Evolutionary conservation across 345 rosid genomes (phyloP).

Genomic region (Rhodamnia rubescens): DNA sequence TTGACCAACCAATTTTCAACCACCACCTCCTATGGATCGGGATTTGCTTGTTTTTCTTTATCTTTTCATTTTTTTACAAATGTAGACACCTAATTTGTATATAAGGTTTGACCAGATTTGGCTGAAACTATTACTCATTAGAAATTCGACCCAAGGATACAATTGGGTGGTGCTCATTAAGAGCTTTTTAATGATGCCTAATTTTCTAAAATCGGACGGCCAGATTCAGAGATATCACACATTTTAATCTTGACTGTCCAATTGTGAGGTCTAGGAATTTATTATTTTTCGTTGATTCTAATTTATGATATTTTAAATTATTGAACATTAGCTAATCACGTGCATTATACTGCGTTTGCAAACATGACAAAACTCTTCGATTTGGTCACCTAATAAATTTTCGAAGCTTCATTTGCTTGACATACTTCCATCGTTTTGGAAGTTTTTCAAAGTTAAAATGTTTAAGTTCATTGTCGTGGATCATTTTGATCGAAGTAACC

Average conservation of each 20-base stretch:
- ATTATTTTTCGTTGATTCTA: not conserved
- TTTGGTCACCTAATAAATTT: too few relatives aligned
- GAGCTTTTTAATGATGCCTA: not conserved
- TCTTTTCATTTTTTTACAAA: not conserved
- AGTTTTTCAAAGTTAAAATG: too few relatives aligned
- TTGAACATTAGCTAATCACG: too few relatives aligned
- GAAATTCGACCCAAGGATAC: not conserved
- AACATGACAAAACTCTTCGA: too few relatives aligned
- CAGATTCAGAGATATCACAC: not conserved
- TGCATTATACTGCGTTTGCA: too few relatives aligned
- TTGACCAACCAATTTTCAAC: not conserved
- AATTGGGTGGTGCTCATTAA: not conserved
- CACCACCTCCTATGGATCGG: slow-evolving; percentile 1
- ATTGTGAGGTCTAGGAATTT: not conserved
- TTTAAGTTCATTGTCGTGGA: too few relatives aligned
- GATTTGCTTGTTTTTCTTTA: not conserved
- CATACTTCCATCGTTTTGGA: too few relatives aligned
- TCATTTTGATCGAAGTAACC: too few relatives aligned
- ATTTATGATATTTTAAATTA: too few relatives aligned
- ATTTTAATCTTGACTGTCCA: not conserved
- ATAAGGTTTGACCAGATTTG: not conserved
- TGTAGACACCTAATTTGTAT: not conserved
- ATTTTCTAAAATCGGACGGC: not conserved
- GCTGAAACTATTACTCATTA: not conserved
- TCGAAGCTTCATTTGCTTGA: too few relatives aligned